Evolutionary conservation across 345 rosid species (phyloP).

Genomic region (Aquilaria sinensis): DNA sequence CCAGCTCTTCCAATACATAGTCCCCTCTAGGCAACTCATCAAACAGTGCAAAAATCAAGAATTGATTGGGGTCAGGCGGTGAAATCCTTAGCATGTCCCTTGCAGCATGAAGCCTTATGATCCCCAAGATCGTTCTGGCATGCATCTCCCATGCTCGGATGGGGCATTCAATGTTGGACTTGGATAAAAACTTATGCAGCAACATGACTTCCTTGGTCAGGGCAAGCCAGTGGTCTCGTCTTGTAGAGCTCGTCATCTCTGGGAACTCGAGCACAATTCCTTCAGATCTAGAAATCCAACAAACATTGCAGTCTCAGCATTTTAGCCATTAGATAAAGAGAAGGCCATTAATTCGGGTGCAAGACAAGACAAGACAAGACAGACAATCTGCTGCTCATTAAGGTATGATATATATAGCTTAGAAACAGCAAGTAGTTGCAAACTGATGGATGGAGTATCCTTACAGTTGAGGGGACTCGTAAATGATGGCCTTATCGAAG

Average conservation of each 20-base stretch:
- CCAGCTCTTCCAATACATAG: constrained; percentile 63
- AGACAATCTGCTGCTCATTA: no score
- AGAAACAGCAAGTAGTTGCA: not conserved
- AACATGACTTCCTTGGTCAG: constrained; percentile 57
- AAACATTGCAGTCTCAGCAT: not conserved
- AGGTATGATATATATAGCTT: no score
- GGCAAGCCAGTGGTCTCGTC: constrained; percentile 91
- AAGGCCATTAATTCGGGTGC: no score
- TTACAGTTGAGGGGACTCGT: constrained; percentile 76
- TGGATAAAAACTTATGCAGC: constrained; percentile 66
- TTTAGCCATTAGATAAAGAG: no score
- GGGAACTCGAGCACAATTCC: constrained; percentile 88
- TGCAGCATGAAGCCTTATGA: constrained; percentile 85
- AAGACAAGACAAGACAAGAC: not conserved
- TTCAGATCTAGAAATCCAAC: constrained; percentile 44
- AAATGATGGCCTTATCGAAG: constrained; percentile 79
- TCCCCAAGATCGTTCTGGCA: constrained; percentile 69
- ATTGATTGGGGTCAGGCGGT: constrained; percentile 71
- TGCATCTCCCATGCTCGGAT: constrained; percentile 75
- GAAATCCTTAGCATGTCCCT: constrained; percentile 79
- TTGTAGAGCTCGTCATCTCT: constrained; percentile 87
- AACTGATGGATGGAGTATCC: constrained; percentile 11
- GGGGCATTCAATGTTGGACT: constrained; percentile 37
- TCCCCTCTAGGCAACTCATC: constrained; percentile 91
- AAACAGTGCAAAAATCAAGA: constrained; percentile 73